Evolutionary conservation across 1,284 basidiomycete species (phyloP).

Genomic region (Amylostereum areolatum): DNA sequence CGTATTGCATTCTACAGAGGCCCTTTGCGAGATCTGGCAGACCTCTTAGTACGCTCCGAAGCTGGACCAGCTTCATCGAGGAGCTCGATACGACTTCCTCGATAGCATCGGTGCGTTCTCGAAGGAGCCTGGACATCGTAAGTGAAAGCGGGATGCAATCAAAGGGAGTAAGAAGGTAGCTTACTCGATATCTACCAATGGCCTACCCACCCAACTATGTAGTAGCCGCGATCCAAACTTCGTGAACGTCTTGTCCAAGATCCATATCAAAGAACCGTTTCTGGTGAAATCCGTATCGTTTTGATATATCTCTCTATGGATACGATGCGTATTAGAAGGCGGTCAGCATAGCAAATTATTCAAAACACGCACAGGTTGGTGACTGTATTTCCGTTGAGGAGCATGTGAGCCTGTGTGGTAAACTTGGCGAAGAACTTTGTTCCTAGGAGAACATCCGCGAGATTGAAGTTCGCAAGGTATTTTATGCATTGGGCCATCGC

Average conservation of each 20-base stretch:
- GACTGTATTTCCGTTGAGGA: slow-evolving; percentile 85
- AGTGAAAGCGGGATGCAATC: background rate
- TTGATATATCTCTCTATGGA: slow-evolving; percentile 74
- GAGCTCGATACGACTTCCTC: slow-evolving; percentile 68
- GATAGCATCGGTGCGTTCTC: slow-evolving; percentile 78
- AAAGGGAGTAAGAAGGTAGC: slow-evolving; percentile 16
- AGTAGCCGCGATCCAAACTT: slow-evolving; percentile 84
- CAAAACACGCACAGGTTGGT: slow-evolving; percentile 58
- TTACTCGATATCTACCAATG: slow-evolving; percentile 72
- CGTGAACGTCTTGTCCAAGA: slow-evolving; percentile 84
- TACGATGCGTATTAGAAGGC: background rate
- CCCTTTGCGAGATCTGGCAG: slow-evolving; percentile 90
- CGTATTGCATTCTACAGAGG: slow-evolving; percentile 85
- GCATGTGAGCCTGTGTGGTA: slow-evolving; percentile 77
- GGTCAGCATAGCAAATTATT: slow-evolving; percentile 1
- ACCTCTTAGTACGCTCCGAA: slow-evolving; percentile 67
- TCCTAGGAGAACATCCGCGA: slow-evolving; percentile 72
- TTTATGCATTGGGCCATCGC: slow-evolving; percentile 75
- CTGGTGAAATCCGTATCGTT: slow-evolving; percentile 80
- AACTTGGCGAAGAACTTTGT: slow-evolving; percentile 79
- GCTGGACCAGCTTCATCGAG: slow-evolving; percentile 51
- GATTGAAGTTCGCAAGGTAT: slow-evolving; percentile 72
- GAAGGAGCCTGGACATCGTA: slow-evolving; percentile 46
- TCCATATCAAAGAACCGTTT: slow-evolving; percentile 79
- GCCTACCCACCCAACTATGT: slow-evolving; percentile 82